Base-by-base conservation (phyloP, 2,329 filamentous ascomycete genomes). In the Amylocarpus encephaloides region DNA sequence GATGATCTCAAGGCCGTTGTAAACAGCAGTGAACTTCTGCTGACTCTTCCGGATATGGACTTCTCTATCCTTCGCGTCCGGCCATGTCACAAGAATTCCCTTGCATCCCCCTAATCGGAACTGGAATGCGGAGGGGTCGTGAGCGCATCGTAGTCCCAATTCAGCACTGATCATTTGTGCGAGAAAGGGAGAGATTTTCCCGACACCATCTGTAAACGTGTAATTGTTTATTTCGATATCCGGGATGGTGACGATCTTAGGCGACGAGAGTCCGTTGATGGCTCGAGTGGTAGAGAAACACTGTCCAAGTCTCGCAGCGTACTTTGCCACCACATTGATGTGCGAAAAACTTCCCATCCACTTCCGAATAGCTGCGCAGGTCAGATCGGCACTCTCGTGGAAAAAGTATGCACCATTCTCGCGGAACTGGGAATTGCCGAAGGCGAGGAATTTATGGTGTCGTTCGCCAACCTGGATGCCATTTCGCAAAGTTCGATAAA, bases 351-450 rank as follows among this genome's bases (percentile, higher is more conserved):
- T 72, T 0, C 93, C 93, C 85, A 97, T 95, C 80, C 86, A 91
- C 30, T 74, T 67, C 4, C 92, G 85, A 50, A 98, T 96, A 44
- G 84, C 75, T 15, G 85, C 78, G 47, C 88, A 88, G 1, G 80
- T 85, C 6, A 87, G 64, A 48, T 80, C 73, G 0, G 79, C 71
- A 0, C 80, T 82, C 0, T 86, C 79, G 4, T 88, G 85, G 66
- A 97, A 97, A 68, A 98, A 96, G 64, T 93, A 97, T 0, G 88
- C 91, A 0, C 91, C 87, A 59, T 92, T 83, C 63, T 97, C 91
- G 46, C 92, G 81, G 52, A 98, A 87, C 61, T 98, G 93, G 0
- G 93, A 96, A 66, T 93, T 97, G 0, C 93, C 92, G 69, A 91
- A 96, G 0, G 92, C 93, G 22, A 98, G 78, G 57, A 97, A 97